phyloP scores from a whole-genome alignment of 202 grass and related monocot genomes.

The Brachypodium distachyon region DNA sequence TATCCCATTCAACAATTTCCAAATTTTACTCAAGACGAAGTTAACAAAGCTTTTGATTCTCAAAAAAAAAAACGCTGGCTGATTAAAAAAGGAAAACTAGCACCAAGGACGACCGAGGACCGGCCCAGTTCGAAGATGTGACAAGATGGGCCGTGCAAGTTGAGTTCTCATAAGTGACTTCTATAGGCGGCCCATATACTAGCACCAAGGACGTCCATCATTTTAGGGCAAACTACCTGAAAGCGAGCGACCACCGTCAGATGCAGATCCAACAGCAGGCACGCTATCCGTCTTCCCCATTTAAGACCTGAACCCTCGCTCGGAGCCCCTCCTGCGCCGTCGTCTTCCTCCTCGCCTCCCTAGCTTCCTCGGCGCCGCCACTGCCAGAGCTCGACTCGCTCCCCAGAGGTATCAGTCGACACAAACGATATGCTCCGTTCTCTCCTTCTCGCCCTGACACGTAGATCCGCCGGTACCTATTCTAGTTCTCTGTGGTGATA shows the following conservation, averaged over 20 bases:
- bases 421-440: too few species aligned
- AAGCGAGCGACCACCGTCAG: neutral
- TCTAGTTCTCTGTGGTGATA: neutral
- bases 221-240: slow-evolving; percentile 1
- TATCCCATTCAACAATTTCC: too few species aligned
- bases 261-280: neutral
- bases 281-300: neutral
- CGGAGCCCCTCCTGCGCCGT: slow-evolving; percentile 1
- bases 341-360: slow-evolving; percentile 1
- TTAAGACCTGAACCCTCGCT: neutral
- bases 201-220: neutral
- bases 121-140: too few species aligned
- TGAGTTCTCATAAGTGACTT: neutral
- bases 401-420: slow-evolving; percentile 1
- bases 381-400: neutral
- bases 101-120: neutral
- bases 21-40: too few species aligned
- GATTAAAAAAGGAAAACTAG: too few species aligned
- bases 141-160: neutral
- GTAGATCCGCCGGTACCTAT: neutral
- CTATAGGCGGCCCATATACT: neutral
- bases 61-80: too few species aligned
- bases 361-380: neutral
- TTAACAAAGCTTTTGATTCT: too few species aligned
- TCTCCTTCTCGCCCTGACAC: neutral